Evolutionary conservation across 2,329 filamentous ascomycete genomes (phyloP).

Genomic region (Paraphoma sp.): DNA sequence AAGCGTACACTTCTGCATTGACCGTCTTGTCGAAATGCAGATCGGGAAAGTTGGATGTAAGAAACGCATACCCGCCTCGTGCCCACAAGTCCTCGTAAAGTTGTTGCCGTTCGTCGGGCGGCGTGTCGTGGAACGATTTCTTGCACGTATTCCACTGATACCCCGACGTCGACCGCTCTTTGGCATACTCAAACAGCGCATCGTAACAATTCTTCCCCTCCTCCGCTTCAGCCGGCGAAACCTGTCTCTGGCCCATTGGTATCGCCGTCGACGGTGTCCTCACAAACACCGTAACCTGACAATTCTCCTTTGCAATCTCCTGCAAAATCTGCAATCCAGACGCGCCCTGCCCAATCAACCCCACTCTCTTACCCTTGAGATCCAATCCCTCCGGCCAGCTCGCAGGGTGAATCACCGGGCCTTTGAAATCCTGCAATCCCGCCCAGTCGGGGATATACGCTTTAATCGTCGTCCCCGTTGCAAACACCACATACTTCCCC

Average conservation of each 20-base stretch:
- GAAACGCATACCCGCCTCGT: not conserved
- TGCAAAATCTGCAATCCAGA: not conserved
- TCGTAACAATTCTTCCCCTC: not conserved
- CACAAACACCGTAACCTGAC: not conserved
- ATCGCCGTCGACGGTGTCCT: not conserved
- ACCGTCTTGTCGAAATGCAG: conserved; percentile 30
- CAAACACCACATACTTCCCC: not conserved
- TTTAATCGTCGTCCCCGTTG: not conserved
- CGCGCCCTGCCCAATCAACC: not conserved
- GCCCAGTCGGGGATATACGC: not conserved
- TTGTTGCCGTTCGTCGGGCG: not conserved
- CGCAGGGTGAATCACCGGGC: not conserved
- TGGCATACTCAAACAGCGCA: not conserved
- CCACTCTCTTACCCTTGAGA: not conserved
- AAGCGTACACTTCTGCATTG: conserved; percentile 49
- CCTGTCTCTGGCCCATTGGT: not conserved
- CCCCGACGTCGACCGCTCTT: not conserved
- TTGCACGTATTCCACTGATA: not conserved
- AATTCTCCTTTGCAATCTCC: not conserved
- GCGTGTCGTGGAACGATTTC: not conserved
- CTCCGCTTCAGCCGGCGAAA: not conserved
- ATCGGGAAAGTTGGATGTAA: not conserved
- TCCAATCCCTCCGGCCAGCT: not conserved
- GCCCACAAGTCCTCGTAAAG: not conserved
- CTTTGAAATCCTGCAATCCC: not conserved